A percentile compares a stretch with the other conserved stretches of the same genome.
phyloP scores from a whole-genome alignment of 305 asterid species.

The Striga hermonthica region DNA sequence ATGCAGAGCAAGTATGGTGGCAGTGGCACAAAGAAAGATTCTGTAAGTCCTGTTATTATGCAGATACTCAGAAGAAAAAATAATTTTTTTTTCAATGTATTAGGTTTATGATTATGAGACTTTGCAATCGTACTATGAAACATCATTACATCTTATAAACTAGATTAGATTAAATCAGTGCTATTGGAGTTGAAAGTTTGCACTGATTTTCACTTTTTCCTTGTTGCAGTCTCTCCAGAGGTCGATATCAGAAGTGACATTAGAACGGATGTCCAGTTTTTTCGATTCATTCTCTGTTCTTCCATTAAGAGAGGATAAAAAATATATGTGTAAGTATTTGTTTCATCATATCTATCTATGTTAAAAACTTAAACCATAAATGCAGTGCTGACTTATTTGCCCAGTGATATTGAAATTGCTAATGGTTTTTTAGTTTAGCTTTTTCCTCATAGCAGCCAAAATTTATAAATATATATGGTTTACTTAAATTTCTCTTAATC shows the following conservation, averaged over 20 bases:
- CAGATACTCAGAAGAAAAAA: not conserved
- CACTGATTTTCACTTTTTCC: constrained; percentile 29
- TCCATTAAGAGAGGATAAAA: constrained; percentile 43
- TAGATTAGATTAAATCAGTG: constrained; percentile 16
- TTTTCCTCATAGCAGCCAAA: not conserved
- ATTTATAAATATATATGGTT: constrained; percentile 8
- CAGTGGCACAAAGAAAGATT: constrained; percentile 49
- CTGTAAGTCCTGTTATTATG: constrained; percentile 44
- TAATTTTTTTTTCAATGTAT: not conserved
- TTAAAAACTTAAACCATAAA: not conserved
- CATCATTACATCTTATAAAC: not conserved
- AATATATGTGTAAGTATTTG: constrained; percentile 40
- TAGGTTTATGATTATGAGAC: constrained; percentile 7
- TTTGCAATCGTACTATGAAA: constrained; percentile 8
- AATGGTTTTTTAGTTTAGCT: not conserved
- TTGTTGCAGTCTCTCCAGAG: constrained; percentile 53
- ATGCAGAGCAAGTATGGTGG: constrained; percentile 81
- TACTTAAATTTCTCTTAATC: not conserved
- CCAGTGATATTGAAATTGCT: not conserved
- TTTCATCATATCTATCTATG: not conserved
- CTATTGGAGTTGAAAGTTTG: constrained; percentile 30
- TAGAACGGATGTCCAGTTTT: constrained; percentile 63
- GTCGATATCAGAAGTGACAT: constrained; percentile 67
- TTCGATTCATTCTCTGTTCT: constrained; percentile 60
- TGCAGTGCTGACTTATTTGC: not conserved